phyloP scores from a whole-genome alignment of 805 yeast genomes.

The Schwanniomyces occidentalis region DNA sequence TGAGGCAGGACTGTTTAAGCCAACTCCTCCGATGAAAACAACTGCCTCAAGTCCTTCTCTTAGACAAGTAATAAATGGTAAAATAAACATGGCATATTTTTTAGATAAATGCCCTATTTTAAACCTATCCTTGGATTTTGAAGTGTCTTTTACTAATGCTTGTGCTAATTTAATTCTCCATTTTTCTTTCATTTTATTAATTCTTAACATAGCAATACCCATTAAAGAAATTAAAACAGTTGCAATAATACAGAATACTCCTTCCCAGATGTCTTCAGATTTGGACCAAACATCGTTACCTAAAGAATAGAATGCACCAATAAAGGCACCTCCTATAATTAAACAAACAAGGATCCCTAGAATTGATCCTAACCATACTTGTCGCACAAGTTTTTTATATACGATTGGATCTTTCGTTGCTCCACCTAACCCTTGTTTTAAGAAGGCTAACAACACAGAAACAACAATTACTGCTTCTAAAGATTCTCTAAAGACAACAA shows the following conservation, averaged over 20 bases:
- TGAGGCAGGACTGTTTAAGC: conserved; percentile 31
- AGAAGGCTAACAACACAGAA: conserved; percentile 87
- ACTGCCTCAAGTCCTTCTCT: conserved; percentile 84
- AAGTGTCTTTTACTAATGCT: conserved; percentile 67
- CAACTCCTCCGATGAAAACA: conserved; percentile 48
- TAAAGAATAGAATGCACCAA: conserved; percentile 85
- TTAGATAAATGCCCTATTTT: conserved; percentile 37
- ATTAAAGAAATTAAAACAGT: conserved; percentile 83
- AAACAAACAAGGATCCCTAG: conserved; percentile 78
- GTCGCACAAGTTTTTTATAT: conserved; percentile 64
- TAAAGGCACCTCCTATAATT: conserved; percentile 86
- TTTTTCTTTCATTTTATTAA: conserved; percentile 94
- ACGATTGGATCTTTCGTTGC: conserved; percentile 47
- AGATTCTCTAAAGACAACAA: conserved; percentile 90
- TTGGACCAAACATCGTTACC: conserved; percentile 80
- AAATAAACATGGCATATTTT: conserved; percentile 83
- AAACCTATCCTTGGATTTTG: conserved; percentile 47
- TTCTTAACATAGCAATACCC: conserved; percentile 96
- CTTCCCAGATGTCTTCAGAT: conserved; percentile 97
- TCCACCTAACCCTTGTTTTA: conserved; percentile 81
- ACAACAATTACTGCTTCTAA: conserved; percentile 90
- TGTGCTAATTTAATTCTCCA: conserved; percentile 95
- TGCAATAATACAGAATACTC: conserved; percentile 88
- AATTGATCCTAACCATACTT: conserved; percentile 84
- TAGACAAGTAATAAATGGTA: conserved; percentile 87